Evolutionary conservation across 2,329 filamentous ascomycete genomes (phyloP).

Genomic region (Cyphellophora attinorum): DNA sequence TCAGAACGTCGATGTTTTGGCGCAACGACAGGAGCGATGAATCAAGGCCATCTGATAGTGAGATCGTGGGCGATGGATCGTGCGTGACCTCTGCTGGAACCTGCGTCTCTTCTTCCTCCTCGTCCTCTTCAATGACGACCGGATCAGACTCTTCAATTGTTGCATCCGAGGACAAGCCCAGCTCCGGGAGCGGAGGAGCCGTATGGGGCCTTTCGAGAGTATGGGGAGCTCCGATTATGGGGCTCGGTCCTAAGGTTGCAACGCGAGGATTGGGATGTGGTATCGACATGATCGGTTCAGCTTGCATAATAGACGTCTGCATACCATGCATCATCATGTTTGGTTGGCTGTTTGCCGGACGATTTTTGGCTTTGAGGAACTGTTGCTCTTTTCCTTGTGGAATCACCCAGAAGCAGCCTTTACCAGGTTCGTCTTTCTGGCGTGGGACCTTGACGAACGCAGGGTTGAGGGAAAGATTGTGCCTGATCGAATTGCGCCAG

Average conservation of each 20-base stretch:
- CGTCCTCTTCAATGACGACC: too few relatives aligned
- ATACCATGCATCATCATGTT: slow-evolving; percentile 26
- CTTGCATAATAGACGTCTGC: slow-evolving; percentile 22
- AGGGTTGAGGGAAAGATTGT: slow-evolving; percentile 95
- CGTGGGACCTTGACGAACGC: slow-evolving; percentile 92
- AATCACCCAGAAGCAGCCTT: slow-evolving; percentile 96
- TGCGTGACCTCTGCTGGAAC: too few relatives aligned
- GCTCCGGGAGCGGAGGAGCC: slow-evolving; percentile 34
- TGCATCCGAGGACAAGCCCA: slow-evolving; percentile 70
- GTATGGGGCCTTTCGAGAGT: slow-evolving; percentile 23
- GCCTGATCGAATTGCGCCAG: slow-evolving; percentile 98
- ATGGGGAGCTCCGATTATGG: slow-evolving; percentile 22
- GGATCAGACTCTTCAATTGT: slow-evolving; percentile 65
- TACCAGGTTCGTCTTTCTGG: slow-evolving; percentile 93
- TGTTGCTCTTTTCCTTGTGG: slow-evolving; percentile 78
- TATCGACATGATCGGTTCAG: slow-evolving; percentile 11
- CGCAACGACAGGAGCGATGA: slow-evolving; percentile 75
- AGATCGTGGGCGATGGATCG: too few relatives aligned
- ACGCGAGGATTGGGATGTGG: slow-evolving; percentile 12
- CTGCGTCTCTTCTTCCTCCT: too few relatives aligned
- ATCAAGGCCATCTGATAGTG: slow-evolving; percentile 55
- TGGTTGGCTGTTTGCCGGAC: slow-evolving; percentile 13
- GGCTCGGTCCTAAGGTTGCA: slow-evolving; percentile 11
- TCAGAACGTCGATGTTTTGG: slow-evolving; percentile 50
- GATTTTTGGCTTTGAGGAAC: slow-evolving; percentile 76